A percentile compares a stretch with the other conserved stretches of the same genome.
Conservation (phyloP, 2,329 filamentous ascomycete species). For the Beauveria rudraprayagi region DNA sequence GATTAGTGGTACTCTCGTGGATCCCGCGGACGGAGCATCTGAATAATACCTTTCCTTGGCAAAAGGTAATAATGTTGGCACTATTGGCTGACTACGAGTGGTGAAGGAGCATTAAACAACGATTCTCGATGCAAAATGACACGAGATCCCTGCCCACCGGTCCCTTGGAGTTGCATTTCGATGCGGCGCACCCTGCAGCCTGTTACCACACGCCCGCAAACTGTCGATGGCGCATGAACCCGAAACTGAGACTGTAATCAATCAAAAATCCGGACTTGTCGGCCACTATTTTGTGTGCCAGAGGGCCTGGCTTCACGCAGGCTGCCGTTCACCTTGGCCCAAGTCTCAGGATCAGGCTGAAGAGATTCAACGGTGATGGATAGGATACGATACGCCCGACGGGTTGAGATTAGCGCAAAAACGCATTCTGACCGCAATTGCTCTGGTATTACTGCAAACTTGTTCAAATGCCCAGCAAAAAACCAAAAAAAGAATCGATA, state of each 20-base stretch:
- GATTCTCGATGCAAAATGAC: neutral
- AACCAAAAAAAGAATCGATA: neutral
- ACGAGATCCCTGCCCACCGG: neutral
- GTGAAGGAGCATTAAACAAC: neutral
- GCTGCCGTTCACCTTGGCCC: neutral
- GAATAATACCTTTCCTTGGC: neutral
- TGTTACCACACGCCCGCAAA: neutral
- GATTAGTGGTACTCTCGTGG: neutral
- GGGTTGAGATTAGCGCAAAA: neutral
- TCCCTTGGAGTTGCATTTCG: neutral
- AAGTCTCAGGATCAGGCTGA: neutral
- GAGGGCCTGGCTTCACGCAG: neutral
- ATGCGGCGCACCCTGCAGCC: neutral
- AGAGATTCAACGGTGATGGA: neutral
- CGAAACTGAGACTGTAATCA: neutral
- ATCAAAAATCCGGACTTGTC: too few relatives aligned
- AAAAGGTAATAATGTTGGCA: neutral
- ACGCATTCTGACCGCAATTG: too few relatives aligned
- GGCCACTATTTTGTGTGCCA: neutral
- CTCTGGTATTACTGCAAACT: neutral
- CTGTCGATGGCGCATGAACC: neutral
- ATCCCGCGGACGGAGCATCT: neutral
- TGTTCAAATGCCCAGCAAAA: neutral
- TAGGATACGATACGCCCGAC: too few relatives aligned
- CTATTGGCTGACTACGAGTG: too few relatives aligned